phyloP scores from a whole-genome alignment of 1,284 basidiomycete species.

The Trichosporon faecale region DNA sequence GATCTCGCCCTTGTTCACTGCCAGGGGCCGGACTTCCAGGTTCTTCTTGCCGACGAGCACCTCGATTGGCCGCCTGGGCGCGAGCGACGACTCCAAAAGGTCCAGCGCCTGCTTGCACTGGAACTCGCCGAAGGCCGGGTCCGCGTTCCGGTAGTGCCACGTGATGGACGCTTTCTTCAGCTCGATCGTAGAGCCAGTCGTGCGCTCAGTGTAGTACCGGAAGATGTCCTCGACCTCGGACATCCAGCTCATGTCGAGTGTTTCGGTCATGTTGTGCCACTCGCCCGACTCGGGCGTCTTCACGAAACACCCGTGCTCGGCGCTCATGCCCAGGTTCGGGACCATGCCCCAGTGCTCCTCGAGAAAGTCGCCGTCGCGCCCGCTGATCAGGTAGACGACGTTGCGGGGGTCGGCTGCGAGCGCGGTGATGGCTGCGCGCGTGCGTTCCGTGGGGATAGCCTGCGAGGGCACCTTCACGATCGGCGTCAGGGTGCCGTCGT shows the following conservation, averaged over 20 bases:
- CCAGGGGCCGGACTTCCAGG: constrained; percentile 89
- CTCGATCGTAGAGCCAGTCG: constrained; percentile 93
- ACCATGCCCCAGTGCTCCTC: constrained; percentile 88
- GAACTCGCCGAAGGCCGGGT: constrained; percentile 95
- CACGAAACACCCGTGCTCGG: constrained; percentile 94
- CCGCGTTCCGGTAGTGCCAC: constrained; percentile 92
- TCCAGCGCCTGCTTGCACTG: constrained; percentile 96
- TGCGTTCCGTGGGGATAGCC: constrained; percentile 74
- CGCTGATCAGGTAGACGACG: constrained; percentile 94
- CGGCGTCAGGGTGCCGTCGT: constrained; percentile 94
- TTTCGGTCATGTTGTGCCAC: constrained; percentile 87
- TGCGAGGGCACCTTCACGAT: constrained; percentile 92
- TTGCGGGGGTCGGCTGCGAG: constrained; percentile 79
- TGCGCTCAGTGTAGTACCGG: constrained; percentile 92
- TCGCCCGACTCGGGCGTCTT: constrained; percentile 64
- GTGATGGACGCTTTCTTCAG: constrained; percentile 95
- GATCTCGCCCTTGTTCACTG: constrained; percentile 98
- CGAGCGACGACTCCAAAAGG: constrained; percentile 86
- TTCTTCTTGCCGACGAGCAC: constrained; percentile 97
- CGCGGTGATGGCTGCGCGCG: constrained; percentile 69
- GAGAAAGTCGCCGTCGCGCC: constrained; percentile 89
- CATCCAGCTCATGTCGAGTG: constrained; percentile 98
- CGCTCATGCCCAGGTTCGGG: constrained; percentile 78
- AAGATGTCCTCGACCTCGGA: constrained; percentile 91
- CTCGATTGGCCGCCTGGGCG: constrained; percentile 84